Conservation (phyloP, 2,329 filamentous ascomycete genomes). For the Teratosphaeria viscida region DNA sequence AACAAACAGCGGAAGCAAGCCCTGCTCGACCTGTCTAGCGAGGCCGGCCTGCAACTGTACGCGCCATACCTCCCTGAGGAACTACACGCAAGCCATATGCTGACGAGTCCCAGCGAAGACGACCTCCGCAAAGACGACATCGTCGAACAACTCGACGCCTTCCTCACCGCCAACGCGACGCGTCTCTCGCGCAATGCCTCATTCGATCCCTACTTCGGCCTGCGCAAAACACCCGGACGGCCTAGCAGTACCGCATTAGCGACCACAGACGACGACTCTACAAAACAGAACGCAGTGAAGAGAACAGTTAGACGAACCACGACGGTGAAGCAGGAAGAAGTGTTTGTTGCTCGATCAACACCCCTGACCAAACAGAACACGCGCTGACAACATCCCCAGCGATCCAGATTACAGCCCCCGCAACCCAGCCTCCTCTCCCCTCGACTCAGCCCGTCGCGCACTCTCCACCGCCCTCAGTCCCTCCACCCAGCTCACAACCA, state of each 20-base stretch:
- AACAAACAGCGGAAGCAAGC: conserved; percentile 19
- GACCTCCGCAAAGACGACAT: conserved; percentile 69
- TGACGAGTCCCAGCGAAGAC: conserved; percentile 30
- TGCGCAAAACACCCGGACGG: conserved; percentile 44
- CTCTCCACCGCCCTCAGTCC: not conserved
- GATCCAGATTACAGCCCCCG: not conserved
- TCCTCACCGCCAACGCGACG: conserved; percentile 58
- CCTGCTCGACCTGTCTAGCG: conserved; percentile 20
- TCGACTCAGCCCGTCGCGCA: not conserved
- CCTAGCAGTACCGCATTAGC: conserved; percentile 13
- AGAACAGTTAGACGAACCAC: conserved; percentile 18
- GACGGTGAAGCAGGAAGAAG: conserved; percentile 26
- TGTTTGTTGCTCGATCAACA: conserved; percentile 12
- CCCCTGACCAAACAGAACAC: not conserved
- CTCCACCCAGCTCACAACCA: conserved; percentile 6
- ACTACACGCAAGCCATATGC: conserved; percentile 40
- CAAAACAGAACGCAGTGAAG: conserved; percentile 14
- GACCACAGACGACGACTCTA: conserved; percentile 22
- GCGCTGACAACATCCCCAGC: not conserved
- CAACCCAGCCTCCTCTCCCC: not conserved
- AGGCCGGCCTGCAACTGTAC: conserved; percentile 22
- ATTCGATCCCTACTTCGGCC: conserved; percentile 65
- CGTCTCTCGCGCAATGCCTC: conserved; percentile 53
- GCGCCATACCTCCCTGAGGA: not conserved
- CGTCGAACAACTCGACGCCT: conserved; percentile 61